Evolutionary conservation across 2,329 filamentous ascomycete species (phyloP), one percentile per base, ranked within the genome.

Genomic region (Pseudogymnoascus sp.): DNA sequence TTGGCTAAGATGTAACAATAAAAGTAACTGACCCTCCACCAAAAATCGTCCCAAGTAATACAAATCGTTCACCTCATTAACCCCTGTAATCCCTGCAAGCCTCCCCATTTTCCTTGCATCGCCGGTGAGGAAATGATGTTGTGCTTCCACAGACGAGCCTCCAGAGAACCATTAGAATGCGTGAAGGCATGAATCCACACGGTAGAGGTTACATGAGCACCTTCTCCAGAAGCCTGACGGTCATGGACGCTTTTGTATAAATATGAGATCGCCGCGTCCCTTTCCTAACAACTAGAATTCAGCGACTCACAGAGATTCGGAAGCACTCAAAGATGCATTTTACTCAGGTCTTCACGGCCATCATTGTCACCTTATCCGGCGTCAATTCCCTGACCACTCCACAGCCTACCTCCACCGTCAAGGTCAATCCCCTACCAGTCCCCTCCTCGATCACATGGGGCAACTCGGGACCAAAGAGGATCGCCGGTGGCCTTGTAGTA

Each of bases 351-450:
- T 26, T 12, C 19, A 60, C 59, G 2, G 59, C 38, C 61, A 19
- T 63, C 39, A 62, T 49, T 21, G 31, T 49, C 52, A 69, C 75
- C 62, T 71, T 77, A 64, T 72, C 73, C 45, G 67, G 71, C 35
- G 63, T 72, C 26, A 14, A 38, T 38, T 14, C 37, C 37, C 37
- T 38, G 37, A 38, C 37, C 14, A 38, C 37, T 5, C 37, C 37
- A 38, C 14, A 38, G n/a, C 37, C 37, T 38, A 75, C 72, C 61
- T 70, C 74, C 38, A 78, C 79, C 26, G 79, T 83, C 61, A 72
- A 73, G 41, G 81, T 79, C 63, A 82, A 83, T 66, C 81, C 81
- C 62, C 76, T 83, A 45, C 81, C 81, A 52, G 80, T 80, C 49
- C 81, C 81, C 6, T 75, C 76, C 61, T 75, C 75, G 63, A 82